Conservation (phyloP, 2,329 filamentous ascomycete species). For the Erysiphe neolycopersici region DNA sequence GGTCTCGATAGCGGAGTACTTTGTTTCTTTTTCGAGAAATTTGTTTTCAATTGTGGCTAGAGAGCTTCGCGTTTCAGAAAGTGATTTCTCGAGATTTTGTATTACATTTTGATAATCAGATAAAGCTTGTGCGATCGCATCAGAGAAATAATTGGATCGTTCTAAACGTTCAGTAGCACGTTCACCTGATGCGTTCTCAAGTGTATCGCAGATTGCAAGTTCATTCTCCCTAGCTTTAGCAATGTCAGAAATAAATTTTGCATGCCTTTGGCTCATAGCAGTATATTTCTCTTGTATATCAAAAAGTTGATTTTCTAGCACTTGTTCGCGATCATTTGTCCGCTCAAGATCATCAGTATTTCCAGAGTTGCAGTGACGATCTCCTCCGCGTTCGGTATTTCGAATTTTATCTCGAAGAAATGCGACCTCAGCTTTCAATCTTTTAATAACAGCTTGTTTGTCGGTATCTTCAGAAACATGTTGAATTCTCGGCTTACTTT, state of each 20-base stretch:
- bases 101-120: slow-evolving; percentile 98
- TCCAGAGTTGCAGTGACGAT: slow-evolving; percentile 23
- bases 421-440: slow-evolving; percentile 75
- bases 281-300: slow-evolving; percentile 90
- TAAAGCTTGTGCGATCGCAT: slow-evolving; percentile 87
- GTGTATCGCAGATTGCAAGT: slow-evolving; percentile 26
- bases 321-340: slow-evolving; percentile 58
- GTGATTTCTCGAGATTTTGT: slow-evolving; percentile 68
- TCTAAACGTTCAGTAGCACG: slow-evolving; percentile 69
- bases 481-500: slow-evolving; percentile 92
- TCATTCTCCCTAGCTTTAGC: slow-evolving; percentile 57
- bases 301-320: slow-evolving; percentile 79
- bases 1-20: slow-evolving; percentile 77
- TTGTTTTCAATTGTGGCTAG: slow-evolving; percentile 65
- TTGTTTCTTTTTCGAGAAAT: slow-evolving; percentile 78
- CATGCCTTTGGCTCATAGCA: slow-evolving; percentile 71
- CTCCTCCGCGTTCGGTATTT: slow-evolving; percentile 43
- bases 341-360: slow-evolving; percentile 51
- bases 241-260: slow-evolving; percentile 84
- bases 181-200: slow-evolving; percentile 40
- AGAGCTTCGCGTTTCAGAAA: slow-evolving; percentile 65
- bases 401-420: slow-evolving; percentile 87
- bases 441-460: slow-evolving; percentile 79
- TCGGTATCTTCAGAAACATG: slow-evolving; percentile 56
- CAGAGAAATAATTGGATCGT: slow-evolving; percentile 83